Conservation (phyloP, 768 basidiomycete species). For the Russula brevipes region DNA sequence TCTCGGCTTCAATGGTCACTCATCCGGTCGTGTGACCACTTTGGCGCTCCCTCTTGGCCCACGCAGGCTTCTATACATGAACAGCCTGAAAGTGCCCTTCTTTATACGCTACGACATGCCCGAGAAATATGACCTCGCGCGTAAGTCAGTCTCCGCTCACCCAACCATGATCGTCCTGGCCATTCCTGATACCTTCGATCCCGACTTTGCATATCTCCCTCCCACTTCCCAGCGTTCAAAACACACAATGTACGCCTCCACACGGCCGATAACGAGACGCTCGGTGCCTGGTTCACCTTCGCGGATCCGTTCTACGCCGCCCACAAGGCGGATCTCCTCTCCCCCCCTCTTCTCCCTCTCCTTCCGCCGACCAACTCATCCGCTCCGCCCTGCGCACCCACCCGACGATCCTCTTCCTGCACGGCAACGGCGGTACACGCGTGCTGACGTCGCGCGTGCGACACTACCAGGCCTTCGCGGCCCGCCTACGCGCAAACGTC, state of each 20-base stretch:
- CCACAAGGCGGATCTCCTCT: slow-evolving; percentile 32
- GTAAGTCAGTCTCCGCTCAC: slow-evolving; percentile 38
- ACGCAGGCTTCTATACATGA: slow-evolving; percentile 55
- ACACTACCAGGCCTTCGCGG: slow-evolving; percentile 60
- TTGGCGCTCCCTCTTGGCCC: neutral
- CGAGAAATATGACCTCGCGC: slow-evolving; percentile 76
- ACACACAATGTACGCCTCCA: slow-evolving; percentile 63
- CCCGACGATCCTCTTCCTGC: slow-evolving; percentile 87
- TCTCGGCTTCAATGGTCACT: neutral
- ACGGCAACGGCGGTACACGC: slow-evolving; percentile 85
- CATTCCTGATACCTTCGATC: neutral
- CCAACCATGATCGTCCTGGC: too few relatives aligned
- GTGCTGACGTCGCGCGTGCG: slow-evolving; percentile 62
- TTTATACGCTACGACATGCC: slow-evolving; percentile 61
- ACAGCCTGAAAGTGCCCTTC: slow-evolving; percentile 59
- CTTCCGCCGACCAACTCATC: slow-evolving; percentile 38
- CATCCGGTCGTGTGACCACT: slow-evolving; percentile 30
- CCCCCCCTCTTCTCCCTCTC: slow-evolving; percentile 33
- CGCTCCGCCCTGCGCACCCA: slow-evolving; percentile 47
- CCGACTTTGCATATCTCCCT: neutral
- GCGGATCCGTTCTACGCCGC: slow-evolving; percentile 53
- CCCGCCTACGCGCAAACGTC: slow-evolving; percentile 66
- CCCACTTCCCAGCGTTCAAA: slow-evolving; percentile 37
- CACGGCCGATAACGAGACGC: slow-evolving; percentile 68
- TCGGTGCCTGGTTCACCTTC: slow-evolving; percentile 86